Base-by-base conservation (phyloP, 805 yeast genomes). In the Zygoascus bituminiphila region DNA sequence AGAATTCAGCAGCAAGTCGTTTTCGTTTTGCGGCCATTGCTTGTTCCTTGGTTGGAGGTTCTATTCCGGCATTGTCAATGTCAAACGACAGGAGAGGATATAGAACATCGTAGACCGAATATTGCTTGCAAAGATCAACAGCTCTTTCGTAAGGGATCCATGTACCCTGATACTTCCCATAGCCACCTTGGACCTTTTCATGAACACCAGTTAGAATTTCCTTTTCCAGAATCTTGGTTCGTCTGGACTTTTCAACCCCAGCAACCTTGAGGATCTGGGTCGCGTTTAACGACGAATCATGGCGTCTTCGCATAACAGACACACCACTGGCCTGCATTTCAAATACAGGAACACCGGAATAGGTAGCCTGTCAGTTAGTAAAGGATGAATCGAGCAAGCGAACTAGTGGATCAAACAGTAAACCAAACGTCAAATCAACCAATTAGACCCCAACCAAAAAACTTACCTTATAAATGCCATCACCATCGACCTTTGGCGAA, bases 91-190 rank as follows among this genome's bases (percentile, higher is more conserved):
- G 66, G 47, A 80, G 64, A 4, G 84, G 82, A 51, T 64, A 63
- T 50, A 81, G 62, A 33, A 72, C 63, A 41, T 77, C 80, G 45
- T 70, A 73, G 19, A 80, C 78, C 20, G 77, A 76, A 63, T 78
- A 82, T 54, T 82, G 73, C 54, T 73, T 75, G 48, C 84, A 80
- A 64, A 83, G 70, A 35, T 75, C 72, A 10, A 74, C 69, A 1
- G 82, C 83, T 29, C 78, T 64, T 48, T 74, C 80, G 54, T 73
- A 74, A 4, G 88, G 85, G 38, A 81, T 71, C 87, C 88, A 82
- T 10, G 84, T 82, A 8, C 88, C 89, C 61, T 81, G 86, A 62
- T 78, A 79, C 56, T 79, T 78, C n/a, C 85, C 86, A 53, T 80
- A 77, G 0, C 86, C 87, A 31, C 86, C 86, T 62, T 81, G 84